Evolutionary conservation across 495 filamentous ascomycete genomes (phyloP).

Genomic region (Xylaria cubensis): DNA sequence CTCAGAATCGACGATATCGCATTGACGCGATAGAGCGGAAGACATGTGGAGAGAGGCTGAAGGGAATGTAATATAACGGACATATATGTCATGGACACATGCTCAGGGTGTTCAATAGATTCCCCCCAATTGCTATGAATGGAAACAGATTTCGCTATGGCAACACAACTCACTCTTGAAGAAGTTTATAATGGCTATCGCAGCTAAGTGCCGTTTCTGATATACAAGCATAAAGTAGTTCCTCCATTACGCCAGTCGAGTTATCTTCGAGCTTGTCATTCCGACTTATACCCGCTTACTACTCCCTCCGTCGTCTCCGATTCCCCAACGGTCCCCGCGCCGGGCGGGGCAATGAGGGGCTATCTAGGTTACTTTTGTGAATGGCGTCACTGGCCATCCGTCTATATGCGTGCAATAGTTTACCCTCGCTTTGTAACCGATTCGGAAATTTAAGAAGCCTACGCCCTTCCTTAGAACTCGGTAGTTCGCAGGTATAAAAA

Average conservation of each 20-base stretch:
- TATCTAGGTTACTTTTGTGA: neutral
- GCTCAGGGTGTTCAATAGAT: constrained; percentile 30
- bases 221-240: neutral
- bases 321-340: neutral
- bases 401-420: neutral
- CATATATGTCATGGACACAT: constrained; percentile 29
- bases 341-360: constrained; percentile 19
- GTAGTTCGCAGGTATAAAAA: neutral
- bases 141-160: neutral
- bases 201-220: neutral
- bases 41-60: constrained; percentile 14
- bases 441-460: neutral
- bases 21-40: constrained; percentile 44
- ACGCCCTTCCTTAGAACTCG: neutral
- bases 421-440: neutral
- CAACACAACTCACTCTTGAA: neutral
- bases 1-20: constrained; percentile 96
- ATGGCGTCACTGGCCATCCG: constrained; percentile 19
- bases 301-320: constrained; percentile 1
- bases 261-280: neutral
- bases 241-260: neutral
- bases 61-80: constrained; percentile 32
- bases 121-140: constrained; percentile 3
- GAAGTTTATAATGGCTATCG: neutral
- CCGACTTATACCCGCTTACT: neutral